Conservation (phyloP, 768 basidiomycete species). For the Crepidotus variabilis region DNA sequence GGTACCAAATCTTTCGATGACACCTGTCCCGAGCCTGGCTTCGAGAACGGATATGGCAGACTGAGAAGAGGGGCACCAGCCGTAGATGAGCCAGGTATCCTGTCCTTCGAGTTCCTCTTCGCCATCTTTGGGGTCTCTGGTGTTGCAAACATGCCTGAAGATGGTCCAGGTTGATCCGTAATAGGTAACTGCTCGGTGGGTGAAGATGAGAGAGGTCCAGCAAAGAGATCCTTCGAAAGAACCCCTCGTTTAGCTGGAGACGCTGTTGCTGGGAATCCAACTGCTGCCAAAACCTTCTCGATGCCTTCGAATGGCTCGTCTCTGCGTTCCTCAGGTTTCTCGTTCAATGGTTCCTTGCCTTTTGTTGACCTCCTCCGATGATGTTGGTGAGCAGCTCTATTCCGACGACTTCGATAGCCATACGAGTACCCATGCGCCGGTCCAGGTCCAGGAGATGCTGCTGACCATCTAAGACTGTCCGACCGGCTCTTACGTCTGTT, state of each 20-base stretch:
- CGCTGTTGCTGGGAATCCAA: conserved; percentile 48
- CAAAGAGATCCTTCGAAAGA: conserved; percentile 66
- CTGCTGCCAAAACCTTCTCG: conserved; percentile 55
- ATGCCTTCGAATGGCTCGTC: conserved; percentile 45
- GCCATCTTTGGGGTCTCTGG: conserved; percentile 26
- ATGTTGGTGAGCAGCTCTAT: not conserved
- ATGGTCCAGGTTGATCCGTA: conserved; percentile 4
- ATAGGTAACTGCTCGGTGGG: conserved; percentile 13
- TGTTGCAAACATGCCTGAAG: conserved; percentile 4
- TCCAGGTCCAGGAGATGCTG: conserved; percentile 7
- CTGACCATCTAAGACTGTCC: conserved; percentile 28
- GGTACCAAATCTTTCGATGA: conserved; percentile 64
- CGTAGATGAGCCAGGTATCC: conserved; percentile 20
- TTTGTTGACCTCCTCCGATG: conserved; percentile 22
- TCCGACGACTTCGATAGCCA: not conserved
- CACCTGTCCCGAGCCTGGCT: conserved; percentile 50
- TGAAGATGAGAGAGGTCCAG: conserved; percentile 29
- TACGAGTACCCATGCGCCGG: conserved; percentile 13
- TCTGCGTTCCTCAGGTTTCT: conserved; percentile 14
- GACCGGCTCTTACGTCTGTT: conserved; percentile 22
- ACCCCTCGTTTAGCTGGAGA: conserved; percentile 53
- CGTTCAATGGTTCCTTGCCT: conserved; percentile 21
- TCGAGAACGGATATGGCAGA: conserved; percentile 71
- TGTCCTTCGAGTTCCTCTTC: conserved; percentile 46
- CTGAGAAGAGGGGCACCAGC: conserved; percentile 38